Evolutionary conservation across 768 basidiomycete genomes (phyloP), one percentile per base, ranked within the genome.

Genomic region (Cyathus striatus): DNA sequence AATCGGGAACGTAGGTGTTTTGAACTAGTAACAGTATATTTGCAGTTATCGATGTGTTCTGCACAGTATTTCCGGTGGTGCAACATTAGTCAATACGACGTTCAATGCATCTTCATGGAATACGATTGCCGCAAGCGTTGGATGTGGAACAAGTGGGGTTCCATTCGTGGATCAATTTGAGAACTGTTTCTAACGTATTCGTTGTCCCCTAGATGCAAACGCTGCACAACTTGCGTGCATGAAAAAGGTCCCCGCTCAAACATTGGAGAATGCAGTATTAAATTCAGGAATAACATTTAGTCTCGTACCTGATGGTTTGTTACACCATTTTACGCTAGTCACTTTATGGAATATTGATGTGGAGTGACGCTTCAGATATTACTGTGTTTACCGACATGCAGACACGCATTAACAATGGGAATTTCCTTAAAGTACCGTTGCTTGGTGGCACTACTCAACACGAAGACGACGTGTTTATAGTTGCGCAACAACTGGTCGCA

Each of bases 401-500:
- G 18, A 34, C 48, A 13, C 56, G 61, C 9, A 52, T 54, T 16
- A 53, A 52, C 5, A 42, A 49, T 7, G 62, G 62, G 21, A 57
- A 57, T 25, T 63, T 63, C 52, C 48, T 64, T 21, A 50, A 54
- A 24, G 59, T 63, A 1, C 61, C 64, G 3, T 43, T 59, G 14
- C 46, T 65, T 5, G 51, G 50, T 23, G 68, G 68, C 34, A 62
- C 52, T 7, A 60, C 53, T 6, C 39, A 55, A 27, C 54, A 68
- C n/a, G 66, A 70, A 43, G 63, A 48, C n/a, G 65, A 68, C 39
- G 56, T 67, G 32, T 61, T 68, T 21, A 49, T 61, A 17, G 56
- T 67, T 7, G 56, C 42, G 3, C 49, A 53, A 23, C 51, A 65
- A 36, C 43, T 61, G 7, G 36, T 60, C 14, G 48, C 57, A 6